phyloP scores from a whole-genome alignment of 441 rosid genomes.

The Brassica hybrid region DNA sequence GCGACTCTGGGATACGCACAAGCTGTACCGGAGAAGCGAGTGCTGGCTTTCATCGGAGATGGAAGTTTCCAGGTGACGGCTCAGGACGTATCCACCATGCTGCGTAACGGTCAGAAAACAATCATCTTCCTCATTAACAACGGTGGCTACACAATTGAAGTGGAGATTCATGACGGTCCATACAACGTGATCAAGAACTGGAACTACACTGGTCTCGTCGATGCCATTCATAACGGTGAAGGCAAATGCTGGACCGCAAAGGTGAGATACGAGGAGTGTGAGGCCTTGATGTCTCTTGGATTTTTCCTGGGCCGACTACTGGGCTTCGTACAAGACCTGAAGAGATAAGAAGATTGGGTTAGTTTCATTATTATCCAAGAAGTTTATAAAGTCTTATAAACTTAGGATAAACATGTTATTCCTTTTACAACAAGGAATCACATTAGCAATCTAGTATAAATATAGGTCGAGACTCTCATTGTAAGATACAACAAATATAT shows the following conservation, averaged over 20 bases:
- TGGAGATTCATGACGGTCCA: constrained; percentile 94
- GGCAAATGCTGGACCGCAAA: constrained; percentile 91
- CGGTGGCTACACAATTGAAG: constrained; percentile 96
- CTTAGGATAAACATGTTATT: too few species aligned
- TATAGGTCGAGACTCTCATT: too few species aligned
- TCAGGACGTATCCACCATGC: constrained; percentile 89
- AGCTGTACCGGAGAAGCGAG: constrained; percentile 81
- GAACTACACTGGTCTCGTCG: constrained; percentile 87
- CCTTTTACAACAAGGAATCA: too few species aligned
- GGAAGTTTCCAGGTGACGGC: constrained; percentile 96
- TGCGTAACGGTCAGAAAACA: constrained; percentile 67
- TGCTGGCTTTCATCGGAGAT: constrained; percentile 86
- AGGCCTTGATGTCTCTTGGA: too few species aligned
- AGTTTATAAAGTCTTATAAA: too few species aligned
- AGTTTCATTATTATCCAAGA: too few species aligned
- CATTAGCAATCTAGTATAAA: too few species aligned
- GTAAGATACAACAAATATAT: too few species aligned
- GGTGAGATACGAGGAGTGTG: constrained; percentile 69
- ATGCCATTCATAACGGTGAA: constrained; percentile 83
- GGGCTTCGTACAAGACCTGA: too few species aligned
- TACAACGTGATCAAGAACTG: constrained; percentile 98
- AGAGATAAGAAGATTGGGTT: too few species aligned
- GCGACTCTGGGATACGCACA: constrained; percentile 95
- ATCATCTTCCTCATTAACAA: constrained; percentile 89
- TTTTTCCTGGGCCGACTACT: too few species aligned